Base-by-base conservation (phyloP, 176 grass and related monocot species). In the Carex pumila region DNA sequence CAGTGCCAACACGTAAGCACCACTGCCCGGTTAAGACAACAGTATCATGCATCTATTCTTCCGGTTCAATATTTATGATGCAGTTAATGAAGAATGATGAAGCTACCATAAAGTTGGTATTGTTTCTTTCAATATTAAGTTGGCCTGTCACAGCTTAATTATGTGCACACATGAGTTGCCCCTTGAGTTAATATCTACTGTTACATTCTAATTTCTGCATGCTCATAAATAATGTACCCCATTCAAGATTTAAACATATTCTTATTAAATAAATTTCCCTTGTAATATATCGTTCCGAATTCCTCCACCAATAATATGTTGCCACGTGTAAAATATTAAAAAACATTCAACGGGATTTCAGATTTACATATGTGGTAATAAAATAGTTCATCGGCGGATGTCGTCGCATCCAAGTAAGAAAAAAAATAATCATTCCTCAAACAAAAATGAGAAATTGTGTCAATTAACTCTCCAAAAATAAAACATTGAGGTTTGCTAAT, bases 31-130 rank as follows among this genome's bases (percentile, higher is more conserved):
- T 76, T 76, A 55, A 55, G 25, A 30, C 25, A 29, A 22, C 50
- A 77, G 25, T 25, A 25, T 0, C 3, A 34, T 34, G 32, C 73
- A 78, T 57, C 73, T 36, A 57, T 78, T 78, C 25, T 78, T 78
- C 52, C 73, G 73, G 73, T 78, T 78, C 52, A 78, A 78, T 78
- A 78, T 57, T 78, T 78, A 78, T 75, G 71, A 53, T 54, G 71
- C 3, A 75, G 47, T 75, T 53, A 75, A 54, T 75, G 71, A 75
- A 53, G 47, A 75, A 75, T 75, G 21, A 75, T 75, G n/a, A 53
- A 14, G 47, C 12, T 53, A 75, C 71, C 71, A 75, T 75, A 75
- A 75, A 54, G 71, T 75, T 73, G 70, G 70, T 75, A 75, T 13
- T 75, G 71, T 75, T 75, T 75, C 45, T 75, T 53, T 75, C 71